These are phyloP conservation scores for Globisporangium spinosum DNA, from an alignment of 352 stramenopile genomes.

Conservation along the genomic window DNA sequence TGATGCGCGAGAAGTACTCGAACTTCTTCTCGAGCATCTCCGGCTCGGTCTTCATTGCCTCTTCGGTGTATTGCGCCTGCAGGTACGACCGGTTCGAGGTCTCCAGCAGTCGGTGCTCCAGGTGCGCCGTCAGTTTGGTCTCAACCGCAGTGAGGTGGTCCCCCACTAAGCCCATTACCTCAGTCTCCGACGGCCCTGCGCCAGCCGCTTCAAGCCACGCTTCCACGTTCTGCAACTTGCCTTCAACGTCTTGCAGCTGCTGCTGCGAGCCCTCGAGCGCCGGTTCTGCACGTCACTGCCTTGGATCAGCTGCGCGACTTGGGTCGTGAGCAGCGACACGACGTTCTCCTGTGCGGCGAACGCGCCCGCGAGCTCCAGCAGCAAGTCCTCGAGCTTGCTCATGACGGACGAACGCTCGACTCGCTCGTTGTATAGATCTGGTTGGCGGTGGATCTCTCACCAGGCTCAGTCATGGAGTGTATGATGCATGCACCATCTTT, in stretches of 20 bases:
- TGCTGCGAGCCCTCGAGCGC: constrained; percentile 36
- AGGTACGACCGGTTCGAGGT: constrained; percentile 25
- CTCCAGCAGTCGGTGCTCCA: constrained; percentile 30
- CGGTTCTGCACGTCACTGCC: constrained; percentile 32
- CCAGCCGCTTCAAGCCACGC: constrained; percentile 15
- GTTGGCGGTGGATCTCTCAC: no score
- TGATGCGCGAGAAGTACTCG: constrained; percentile 63
- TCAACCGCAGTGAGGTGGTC: constrained; percentile 26
- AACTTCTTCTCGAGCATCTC: constrained; percentile 72
- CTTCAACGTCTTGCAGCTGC: constrained; percentile 19
- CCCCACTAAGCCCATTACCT: constrained; percentile 23
- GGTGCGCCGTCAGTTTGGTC: constrained; percentile 27
- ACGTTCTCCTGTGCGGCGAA: constrained; percentile 62
- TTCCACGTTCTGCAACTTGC: constrained; percentile 8
- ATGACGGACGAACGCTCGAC: constrained; percentile 19
- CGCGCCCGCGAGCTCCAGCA: constrained; percentile 61
- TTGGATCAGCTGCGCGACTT: constrained; percentile 45
- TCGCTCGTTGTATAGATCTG: no score
- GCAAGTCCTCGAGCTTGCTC: constrained; percentile 57
- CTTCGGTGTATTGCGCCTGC: constrained; percentile 34
- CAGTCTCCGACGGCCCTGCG: constrained; percentile 20
- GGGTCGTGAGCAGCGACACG: constrained; percentile 43
- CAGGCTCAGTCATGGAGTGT: no score
- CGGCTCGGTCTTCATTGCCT: constrained; percentile 39
- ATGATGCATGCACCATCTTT: no score